Conservation (phyloP, 345 rosid species). For the Aquilaria sinensis region DNA sequence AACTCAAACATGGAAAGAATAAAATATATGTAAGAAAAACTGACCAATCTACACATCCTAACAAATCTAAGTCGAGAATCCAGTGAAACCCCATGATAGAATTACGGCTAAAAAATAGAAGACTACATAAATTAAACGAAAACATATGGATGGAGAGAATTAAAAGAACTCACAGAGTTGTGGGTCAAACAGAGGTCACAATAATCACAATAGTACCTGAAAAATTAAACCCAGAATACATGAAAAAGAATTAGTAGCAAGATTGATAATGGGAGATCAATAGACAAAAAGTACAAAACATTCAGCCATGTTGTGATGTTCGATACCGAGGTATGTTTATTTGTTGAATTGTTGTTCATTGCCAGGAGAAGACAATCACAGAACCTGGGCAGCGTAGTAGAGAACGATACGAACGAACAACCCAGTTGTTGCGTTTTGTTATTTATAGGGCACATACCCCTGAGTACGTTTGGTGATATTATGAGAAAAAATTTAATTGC, state of each 20-base stretch:
- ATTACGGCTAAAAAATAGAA: neutral
- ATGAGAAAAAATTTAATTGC: no score
- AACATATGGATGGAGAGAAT: neutral
- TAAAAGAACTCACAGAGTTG: slow-evolving; percentile 67
- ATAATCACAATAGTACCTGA: slow-evolving; percentile 97
- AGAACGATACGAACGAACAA: no score
- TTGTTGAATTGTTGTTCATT: no score
- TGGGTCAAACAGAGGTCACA: slow-evolving; percentile 97
- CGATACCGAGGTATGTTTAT: no score
- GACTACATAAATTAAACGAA: neutral
- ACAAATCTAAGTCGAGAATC: neutral
- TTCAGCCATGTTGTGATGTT: no score
- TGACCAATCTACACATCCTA: neutral
- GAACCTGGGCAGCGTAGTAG: no score
- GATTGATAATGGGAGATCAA: neutral
- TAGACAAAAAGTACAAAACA: no score
- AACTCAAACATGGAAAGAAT: neutral
- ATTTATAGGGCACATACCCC: no score
- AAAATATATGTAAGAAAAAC: neutral
- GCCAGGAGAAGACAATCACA: no score
- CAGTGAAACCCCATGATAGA: neutral
- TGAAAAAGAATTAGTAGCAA: neutral
- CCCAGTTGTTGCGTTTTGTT: no score
- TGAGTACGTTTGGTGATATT: no score
- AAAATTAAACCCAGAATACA: slow-evolving; percentile 1